Evolutionary conservation across 371 early-diverging fungal genomes (phyloP), one percentile per base, ranked within the genome.

Genomic region (Mortierella sp.): DNA sequence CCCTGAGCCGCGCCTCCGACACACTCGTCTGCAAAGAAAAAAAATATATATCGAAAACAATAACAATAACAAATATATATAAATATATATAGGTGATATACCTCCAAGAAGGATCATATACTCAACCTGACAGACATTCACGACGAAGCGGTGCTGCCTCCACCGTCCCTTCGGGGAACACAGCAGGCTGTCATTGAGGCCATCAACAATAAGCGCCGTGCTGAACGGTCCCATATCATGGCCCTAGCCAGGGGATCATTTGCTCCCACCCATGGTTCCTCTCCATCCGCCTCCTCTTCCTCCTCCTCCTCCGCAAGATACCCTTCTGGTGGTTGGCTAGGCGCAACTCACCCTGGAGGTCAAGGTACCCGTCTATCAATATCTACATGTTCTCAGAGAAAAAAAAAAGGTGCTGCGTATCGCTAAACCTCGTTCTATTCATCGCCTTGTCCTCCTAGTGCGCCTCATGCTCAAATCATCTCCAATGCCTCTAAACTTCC

Each of bases 171-270:
- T 5, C 71, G 71, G 62, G 67, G 69, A 1, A 72, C 66, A 30
- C 81, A 80, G 61, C 72, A 75, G 72, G 75, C 75, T 26, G 74
- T 80, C 70, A 80, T 80, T 32, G 75, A 80, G 37, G 72, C 81
- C 52, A 71, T 80, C 70, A 80, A 80, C 71, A 49, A 24, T 16
- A 67, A 69, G 9, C 72, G 75, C 5, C 68, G 81, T 18, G 68
- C 71, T 26, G 76, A 76, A 32, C 70, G 76, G 5, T 71, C 71
- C 14, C 71, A 76, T 22, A 71, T 76, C 66, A 66, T 76, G 65
- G 62, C 73, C 2, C 49, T 73, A 45, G 55, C 71, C 24, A 60
- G 62, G 28, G 76, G 76, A 8, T 62, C 66, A 28, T 24, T 47
- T 16, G 55, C 57, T 22, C 28, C 54, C 20, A 18, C 51, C 16